These are phyloP conservation scores for Lecanoromycetidae sp. DNA, from an alignment of 2,329 filamentous ascomycete species.

Conservation along the genomic window DNA sequence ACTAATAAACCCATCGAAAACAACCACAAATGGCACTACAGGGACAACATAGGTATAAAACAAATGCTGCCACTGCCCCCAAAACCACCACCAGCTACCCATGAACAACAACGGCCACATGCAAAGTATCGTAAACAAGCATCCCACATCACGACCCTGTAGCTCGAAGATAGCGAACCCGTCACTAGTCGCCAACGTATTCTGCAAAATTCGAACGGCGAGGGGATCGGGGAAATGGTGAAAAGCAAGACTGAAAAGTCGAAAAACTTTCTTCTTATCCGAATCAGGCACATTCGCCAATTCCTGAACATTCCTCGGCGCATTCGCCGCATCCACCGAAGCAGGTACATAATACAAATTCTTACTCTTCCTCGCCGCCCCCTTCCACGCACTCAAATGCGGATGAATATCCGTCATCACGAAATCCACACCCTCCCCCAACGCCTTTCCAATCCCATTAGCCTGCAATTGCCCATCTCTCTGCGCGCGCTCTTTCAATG, in stretches of 20 bases:
- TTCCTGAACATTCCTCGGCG: slow-evolving; percentile 39
- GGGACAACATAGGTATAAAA: slow-evolving; percentile 54
- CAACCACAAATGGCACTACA: slow-evolving; percentile 53
- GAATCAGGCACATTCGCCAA: slow-evolving; percentile 8
- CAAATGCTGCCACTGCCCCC: slow-evolving; percentile 41
- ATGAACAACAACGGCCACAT: slow-evolving; percentile 12
- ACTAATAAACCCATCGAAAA: slow-evolving; percentile 56
- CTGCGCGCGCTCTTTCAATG: background rate
- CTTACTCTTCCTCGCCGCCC: slow-evolving; percentile 27
- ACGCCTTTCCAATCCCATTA: background rate
- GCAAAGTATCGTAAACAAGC: slow-evolving; percentile 42
- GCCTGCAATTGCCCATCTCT: slow-evolving; percentile 23
- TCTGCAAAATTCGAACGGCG: slow-evolving; percentile 46
- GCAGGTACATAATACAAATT: slow-evolving; percentile 46
- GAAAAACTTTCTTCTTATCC: slow-evolving; percentile 40
- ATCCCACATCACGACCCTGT: slow-evolving; percentile 49
- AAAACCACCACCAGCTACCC: slow-evolving; percentile 33
- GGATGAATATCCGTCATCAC: slow-evolving; percentile 31
- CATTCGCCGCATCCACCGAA: slow-evolving; percentile 51
- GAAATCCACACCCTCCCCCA: slow-evolving; percentile 25
- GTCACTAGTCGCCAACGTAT: slow-evolving; percentile 51
- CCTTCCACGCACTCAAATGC: slow-evolving; percentile 26
- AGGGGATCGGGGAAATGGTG: slow-evolving; percentile 57
- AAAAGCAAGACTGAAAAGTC: slow-evolving; percentile 58
- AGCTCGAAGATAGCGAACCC: slow-evolving; percentile 62